phyloP scores from a whole-genome alignment of 1,284 basidiomycete genomes.

The Thecaphora frezii region DNA sequence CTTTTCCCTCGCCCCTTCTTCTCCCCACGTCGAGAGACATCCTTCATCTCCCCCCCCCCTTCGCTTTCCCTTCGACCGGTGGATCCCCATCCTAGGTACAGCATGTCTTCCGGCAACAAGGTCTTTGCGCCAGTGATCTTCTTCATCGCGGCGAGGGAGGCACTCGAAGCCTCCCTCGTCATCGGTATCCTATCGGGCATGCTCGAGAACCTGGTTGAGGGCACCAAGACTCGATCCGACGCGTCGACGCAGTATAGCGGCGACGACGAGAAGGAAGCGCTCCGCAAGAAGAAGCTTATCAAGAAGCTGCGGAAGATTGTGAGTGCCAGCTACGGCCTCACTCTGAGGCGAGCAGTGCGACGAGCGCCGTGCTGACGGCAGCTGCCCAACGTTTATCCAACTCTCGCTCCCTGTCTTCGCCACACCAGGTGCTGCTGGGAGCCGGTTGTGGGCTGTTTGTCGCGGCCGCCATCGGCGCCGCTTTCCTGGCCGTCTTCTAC shows the following conservation, averaged over 20 bases:
- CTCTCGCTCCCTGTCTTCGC: neutral
- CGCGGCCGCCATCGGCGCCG: slow-evolving; percentile 50
- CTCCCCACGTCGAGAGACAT: slow-evolving; percentile 4
- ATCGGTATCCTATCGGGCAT: slow-evolving; percentile 54
- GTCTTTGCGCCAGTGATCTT: slow-evolving; percentile 57
- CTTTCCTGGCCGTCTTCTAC: slow-evolving; percentile 56
- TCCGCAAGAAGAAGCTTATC: slow-evolving; percentile 14
- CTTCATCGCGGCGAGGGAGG: slow-evolving; percentile 56
- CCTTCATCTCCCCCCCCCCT: neutral
- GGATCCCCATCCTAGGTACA: no score
- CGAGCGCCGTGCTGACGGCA: no score
- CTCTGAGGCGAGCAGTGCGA: no score
- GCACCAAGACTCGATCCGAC: slow-evolving; percentile 20
- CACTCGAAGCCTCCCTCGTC: slow-evolving; percentile 54
- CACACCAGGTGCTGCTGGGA: slow-evolving; percentile 26
- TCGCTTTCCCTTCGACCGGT: no score
- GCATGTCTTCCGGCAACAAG: slow-evolving; percentile 37
- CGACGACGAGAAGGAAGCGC: slow-evolving; percentile 9
- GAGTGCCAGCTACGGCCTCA: slow-evolving; percentile 8
- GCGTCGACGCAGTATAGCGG: slow-evolving; percentile 7
- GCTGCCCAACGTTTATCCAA: no score
- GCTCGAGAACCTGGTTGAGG: slow-evolving; percentile 48
- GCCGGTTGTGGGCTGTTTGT: slow-evolving; percentile 44
- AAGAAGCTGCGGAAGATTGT: slow-evolving; percentile 47
- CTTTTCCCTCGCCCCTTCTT: neutral